Base-by-base conservation (phyloP, 352 stramenopile genomes). In the Pilasporangium apinafurcum region DNA sequence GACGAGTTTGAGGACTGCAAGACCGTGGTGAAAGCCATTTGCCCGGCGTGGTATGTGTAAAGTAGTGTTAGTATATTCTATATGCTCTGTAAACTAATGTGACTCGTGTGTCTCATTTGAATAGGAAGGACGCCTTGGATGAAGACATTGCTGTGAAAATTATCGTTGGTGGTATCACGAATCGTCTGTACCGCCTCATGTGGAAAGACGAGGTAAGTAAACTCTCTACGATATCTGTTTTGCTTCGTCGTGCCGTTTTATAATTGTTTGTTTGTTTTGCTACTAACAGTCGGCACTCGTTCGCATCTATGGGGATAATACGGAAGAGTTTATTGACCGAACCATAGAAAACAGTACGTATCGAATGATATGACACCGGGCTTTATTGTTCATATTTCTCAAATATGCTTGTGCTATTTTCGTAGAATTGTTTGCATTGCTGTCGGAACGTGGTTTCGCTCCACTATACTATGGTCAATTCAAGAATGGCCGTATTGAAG, bases 301-400 rank as follows among this genome's bases (percentile, higher is more conserved):
- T 37, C 82, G 91, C 17, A 57, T 97, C 30, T 98, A 97, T 42
- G 91, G 91, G 17, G 66, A 90, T 48, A 92, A 97, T 68, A 97
- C 91, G 27, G 90, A 97, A 45, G 73, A 89, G 20, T 87, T 97
- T 29, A 97, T 98, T 44, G 86, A 97, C 65, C 68, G 91, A 51
- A 62, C 66, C n/a, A 65, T 89, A 33, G 91, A 97, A 48, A 97
- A 94, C 65, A 85, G 82, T 93, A 66, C 53, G 74, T 68, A 29
- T n/a, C n/a, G n/a, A n/a, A n/a, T n/a, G n/a, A n/a, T n/a, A n/a
- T n/a, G n/a, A n/a, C n/a, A n/a, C n/a, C n/a, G n/a, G n/a, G n/a
- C n/a, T n/a, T n/a, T n/a, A n/a, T n/a, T n/a, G n/a, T n/a, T n/a
- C n/a, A n/a, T n/a, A n/a, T n/a, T n/a, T n/a, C n/a, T n/a, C n/a